phyloP scores from a whole-genome alignment of 2,329 filamentous ascomycete genomes.

The Aspergillus fructus region DNA sequence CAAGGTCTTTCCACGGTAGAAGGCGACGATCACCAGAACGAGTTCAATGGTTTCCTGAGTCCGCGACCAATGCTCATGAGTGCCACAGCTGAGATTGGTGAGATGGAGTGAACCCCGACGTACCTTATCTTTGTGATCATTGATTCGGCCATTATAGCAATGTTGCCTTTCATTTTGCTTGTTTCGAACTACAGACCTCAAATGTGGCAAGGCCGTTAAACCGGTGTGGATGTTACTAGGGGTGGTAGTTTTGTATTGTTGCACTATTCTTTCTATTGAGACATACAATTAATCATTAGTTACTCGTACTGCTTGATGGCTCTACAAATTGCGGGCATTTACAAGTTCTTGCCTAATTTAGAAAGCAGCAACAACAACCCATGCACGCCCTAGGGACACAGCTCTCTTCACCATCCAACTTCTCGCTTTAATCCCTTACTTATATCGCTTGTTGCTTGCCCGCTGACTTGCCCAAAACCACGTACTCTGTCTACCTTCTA shows the following conservation, averaged over 20 bases:
- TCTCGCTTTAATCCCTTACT: neutral
- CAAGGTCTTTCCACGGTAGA: constrained; percentile 21
- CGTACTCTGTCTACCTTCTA: neutral
- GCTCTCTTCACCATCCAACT: neutral
- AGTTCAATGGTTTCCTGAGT: constrained; percentile 21
- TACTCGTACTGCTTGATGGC: neutral
- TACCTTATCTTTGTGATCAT: constrained; percentile 10
- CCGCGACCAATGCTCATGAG: constrained; percentile 11
- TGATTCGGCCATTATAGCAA: constrained; percentile 1
- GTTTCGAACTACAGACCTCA: neutral
- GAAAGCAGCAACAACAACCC: neutral
- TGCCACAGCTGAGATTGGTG: constrained; percentile 11
- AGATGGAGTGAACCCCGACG: constrained; percentile 16
- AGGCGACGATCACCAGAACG: constrained; percentile 14
- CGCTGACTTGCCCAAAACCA: neutral
- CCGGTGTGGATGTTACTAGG: neutral
- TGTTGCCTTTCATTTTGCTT: constrained; percentile 4
- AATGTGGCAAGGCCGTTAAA: neutral
- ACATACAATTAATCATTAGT: neutral
- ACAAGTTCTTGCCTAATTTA: neutral
- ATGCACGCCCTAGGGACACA: neutral
- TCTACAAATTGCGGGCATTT: neutral
- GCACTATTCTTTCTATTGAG: constrained; percentile 6
- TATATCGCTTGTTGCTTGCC: neutral
- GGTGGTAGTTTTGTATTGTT: neutral